These are phyloP conservation scores for Tillandsia fasciculata DNA, from an alignment of 176 grass and related monocot genomes.

Conservation along the genomic window DNA sequence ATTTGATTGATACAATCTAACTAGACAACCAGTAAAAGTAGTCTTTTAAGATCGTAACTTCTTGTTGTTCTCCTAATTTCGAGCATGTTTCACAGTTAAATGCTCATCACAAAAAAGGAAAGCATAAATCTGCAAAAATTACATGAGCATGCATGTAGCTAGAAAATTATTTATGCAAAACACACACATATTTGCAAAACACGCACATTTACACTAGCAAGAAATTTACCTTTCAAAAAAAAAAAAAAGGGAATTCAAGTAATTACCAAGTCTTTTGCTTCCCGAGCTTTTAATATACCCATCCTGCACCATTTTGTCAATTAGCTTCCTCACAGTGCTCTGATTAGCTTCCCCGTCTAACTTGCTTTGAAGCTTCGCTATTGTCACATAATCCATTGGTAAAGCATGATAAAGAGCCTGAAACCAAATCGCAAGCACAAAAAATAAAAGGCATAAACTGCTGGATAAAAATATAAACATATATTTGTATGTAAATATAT, in stretches of 20 bases:
- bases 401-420: conserved; percentile 84
- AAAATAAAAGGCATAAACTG: conserved; percentile 9
- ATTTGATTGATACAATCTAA: too few relatives aligned
- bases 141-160: neutral
- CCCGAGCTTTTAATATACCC: conserved; percentile 73
- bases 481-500: conserved; percentile 14
- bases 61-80: neutral
- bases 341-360: conserved; percentile 71
- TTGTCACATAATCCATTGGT: conserved; percentile 85
- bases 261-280: conserved; percentile 83
- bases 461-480: neutral
- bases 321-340: conserved; percentile 57
- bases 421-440: conserved; percentile 13
- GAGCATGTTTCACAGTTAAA: neutral
- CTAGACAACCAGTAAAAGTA: too few relatives aligned
- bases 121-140: neutral
- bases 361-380: conserved; percentile 80
- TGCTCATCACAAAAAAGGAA: neutral
- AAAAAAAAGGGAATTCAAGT: conserved; percentile 5
- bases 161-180: neutral
- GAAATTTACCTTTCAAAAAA: neutral
- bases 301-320: conserved; percentile 92
- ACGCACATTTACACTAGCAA: neutral
- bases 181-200: neutral
- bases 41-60: too few relatives aligned